Base-by-base conservation (phyloP, 2,329 filamentous ascomycete species). In the Proliferodiscus dingleyae region DNA sequence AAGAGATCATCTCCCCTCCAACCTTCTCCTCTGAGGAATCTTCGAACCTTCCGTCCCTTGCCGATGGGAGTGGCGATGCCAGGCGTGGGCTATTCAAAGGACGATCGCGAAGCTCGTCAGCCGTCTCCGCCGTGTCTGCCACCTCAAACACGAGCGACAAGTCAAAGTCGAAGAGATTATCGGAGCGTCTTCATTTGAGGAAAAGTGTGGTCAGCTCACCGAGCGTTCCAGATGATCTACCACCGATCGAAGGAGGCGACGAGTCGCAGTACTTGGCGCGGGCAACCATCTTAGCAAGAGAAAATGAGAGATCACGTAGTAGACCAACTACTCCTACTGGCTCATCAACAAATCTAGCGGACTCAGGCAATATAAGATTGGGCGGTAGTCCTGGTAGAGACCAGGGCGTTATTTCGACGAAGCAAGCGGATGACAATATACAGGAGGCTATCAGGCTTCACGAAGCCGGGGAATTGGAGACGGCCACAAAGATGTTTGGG, bases 401-500 rank as follows among this genome's bases (percentile, higher is more conserved):
- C 29, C 49, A 50, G 42, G 46, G 51, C n/a, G 43, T 53, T 37
- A 70, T 78, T 28, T 75, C 71, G 43, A 72, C 71, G 38, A 71
- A 77, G 61, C 67, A 68, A 47, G 75, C 76, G 43, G 80, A 84
- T 62, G 74, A 77, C 47, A 83, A 87, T 66, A 95, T 98, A 47
- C 91, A 96, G 67, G 84, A 94, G 68, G 93, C 93, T n/a, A 98
- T 98, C 63, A 78, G 85, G 50, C 73, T 97, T 53, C 93, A 98
- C 64, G 93, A 98, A 68, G 75, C 73, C 37, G 91, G 91, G 46
- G 77, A 93, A 50, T 75, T 95, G 46, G 79, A 81, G 59, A 70
- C 74, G 60, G 93, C 89, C 43, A 96, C 93, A n/a, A 71, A 73
- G 42, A 80, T 97, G 68, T 98, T 98, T 68, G 86, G 81, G 22